A percentile compares a stretch with the other conserved stretches of the same genome.
These are phyloP conservation scores for Teunomyces aglyptinius DNA, from an alignment of 805 yeast species.

Conservation along the genomic window DNA sequence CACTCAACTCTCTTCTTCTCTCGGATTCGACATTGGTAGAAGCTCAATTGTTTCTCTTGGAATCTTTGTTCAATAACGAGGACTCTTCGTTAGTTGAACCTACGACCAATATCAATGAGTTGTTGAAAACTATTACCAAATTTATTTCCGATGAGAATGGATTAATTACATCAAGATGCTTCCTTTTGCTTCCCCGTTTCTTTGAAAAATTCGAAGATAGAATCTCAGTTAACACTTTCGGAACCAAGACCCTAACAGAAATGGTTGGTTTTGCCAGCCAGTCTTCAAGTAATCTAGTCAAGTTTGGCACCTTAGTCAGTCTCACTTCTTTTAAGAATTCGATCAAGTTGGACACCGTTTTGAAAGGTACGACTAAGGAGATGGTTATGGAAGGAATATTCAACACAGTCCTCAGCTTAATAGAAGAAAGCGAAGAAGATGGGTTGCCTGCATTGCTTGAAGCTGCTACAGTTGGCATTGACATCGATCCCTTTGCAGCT, in stretches of 20 bases:
- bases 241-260: conserved; percentile 24
- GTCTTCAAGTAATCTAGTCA: conserved; percentile 15
- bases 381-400: conserved; percentile 34
- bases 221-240: conserved; percentile 30
- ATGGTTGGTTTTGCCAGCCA: conserved; percentile 26
- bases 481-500: conserved; percentile 29
- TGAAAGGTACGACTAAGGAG: conserved; percentile 9
- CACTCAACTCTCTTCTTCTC: neutral
- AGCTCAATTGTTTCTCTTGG: conserved; percentile 39
- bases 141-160: conserved; percentile 16
- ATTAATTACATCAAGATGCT: conserved; percentile 47
- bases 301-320: conserved; percentile 47
- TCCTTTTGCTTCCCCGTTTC: conserved; percentile 55
- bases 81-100: conserved; percentile 19
- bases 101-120: conserved; percentile 7
- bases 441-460: conserved; percentile 73
- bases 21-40: conserved; percentile 35
- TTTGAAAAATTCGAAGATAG: conserved; percentile 49
- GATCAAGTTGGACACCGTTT: conserved; percentile 13
- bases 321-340: conserved; percentile 48
- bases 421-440: conserved; percentile 73
- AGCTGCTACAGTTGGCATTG: conserved; percentile 57
- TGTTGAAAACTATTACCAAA: conserved; percentile 7
- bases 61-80: conserved; percentile 43
- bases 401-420: conserved; percentile 42